These are phyloP conservation scores for Chaetomiaceae sp. DNA, from an alignment of 2,329 filamentous ascomycete species.

Conservation along the genomic window DNA sequence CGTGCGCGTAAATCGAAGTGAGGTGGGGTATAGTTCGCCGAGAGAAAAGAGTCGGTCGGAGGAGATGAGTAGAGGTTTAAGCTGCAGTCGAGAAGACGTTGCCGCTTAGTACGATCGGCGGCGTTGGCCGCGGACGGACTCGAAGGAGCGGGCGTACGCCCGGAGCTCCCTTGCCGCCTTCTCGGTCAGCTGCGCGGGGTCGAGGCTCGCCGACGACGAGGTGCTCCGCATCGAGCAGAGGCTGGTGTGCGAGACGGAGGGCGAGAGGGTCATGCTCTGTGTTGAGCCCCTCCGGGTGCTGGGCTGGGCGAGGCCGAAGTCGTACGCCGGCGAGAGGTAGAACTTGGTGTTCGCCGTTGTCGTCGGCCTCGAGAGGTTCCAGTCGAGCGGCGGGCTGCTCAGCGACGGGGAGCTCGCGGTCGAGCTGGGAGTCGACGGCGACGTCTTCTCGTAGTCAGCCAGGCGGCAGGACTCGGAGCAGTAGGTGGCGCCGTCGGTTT, in stretches of 20 bases:
- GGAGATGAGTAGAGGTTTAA: too few species aligned
- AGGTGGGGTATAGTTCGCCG: constrained; percentile 24
- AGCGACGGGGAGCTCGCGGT: constrained; percentile 54
- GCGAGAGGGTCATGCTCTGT: constrained; percentile 42
- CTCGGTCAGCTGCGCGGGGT: constrained; percentile 60
- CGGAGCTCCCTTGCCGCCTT: constrained; percentile 74
- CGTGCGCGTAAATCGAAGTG: constrained; percentile 14
- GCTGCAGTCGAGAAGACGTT: constrained; percentile 14
- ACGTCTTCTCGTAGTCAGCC: constrained; percentile 75
- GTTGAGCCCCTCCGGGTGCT: constrained; percentile 21
- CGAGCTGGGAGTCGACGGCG: constrained; percentile 48
- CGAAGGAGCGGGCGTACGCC: constrained; percentile 84
- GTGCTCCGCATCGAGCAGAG: constrained; percentile 72
- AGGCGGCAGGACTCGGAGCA: constrained; percentile 90
- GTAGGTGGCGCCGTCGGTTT: constrained; percentile 76
- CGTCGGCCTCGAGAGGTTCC: constrained; percentile 36
- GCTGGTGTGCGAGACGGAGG: constrained; percentile 79
- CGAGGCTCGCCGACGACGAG: constrained; percentile 49
- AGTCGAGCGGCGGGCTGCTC: constrained; percentile 46
- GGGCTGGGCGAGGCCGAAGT: constrained; percentile 63
- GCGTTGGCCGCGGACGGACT: constrained; percentile 64
- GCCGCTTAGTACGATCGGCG: constrained; percentile 48
- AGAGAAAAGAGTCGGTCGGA: constrained; percentile 3
- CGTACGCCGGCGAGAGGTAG: constrained; percentile 68
- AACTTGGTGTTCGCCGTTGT: constrained; percentile 44